A percentile compares a stretch with the other conserved stretches of the same genome.
These are phyloP conservation scores for Dactylellina leptospora DNA, from an alignment of 2,329 filamentous ascomycete genomes.

Conservation along the genomic window DNA sequence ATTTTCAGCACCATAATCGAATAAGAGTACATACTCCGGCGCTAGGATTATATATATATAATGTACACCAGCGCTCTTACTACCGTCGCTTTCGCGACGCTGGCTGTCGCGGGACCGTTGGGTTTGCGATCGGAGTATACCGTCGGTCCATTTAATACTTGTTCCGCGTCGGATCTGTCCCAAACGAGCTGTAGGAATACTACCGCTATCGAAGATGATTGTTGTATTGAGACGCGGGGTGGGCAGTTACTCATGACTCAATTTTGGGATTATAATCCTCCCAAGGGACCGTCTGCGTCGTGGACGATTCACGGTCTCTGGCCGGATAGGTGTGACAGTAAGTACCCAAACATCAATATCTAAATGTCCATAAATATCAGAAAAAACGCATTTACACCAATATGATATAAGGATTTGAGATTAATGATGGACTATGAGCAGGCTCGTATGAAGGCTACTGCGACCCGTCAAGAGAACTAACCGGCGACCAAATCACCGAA, in stretches of 20 bases:
- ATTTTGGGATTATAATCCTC: conserved; percentile 69
- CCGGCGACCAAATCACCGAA: conserved; percentile 64
- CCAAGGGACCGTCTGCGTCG: conserved; percentile 67
- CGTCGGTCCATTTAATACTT: conserved; percentile 37
- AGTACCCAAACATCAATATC: not conserved
- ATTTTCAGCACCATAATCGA: no score
- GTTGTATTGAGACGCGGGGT: conserved; percentile 70
- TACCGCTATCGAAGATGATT: conserved; percentile 64
- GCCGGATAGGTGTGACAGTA: conserved; percentile 67
- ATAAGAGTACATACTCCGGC: no score
- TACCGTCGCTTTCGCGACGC: conserved; percentile 19
- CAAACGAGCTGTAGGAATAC: conserved; percentile 66
- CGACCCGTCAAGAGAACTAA: conserved; percentile 66
- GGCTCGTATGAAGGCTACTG: conserved; percentile 67
- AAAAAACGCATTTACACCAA: not conserved
- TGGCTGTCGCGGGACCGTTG: conserved; percentile 23
- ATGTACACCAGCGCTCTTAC: conserved; percentile 23
- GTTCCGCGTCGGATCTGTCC: conserved; percentile 31
- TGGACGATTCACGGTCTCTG: conserved; percentile 57
- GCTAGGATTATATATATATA: not conserved
- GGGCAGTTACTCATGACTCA: conserved; percentile 69
- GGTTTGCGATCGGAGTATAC: conserved; percentile 11
- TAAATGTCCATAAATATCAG: not conserved
- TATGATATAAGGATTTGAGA: not conserved
- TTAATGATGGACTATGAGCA: not conserved